These are phyloP conservation scores for Polyplosphaeria fusca DNA, from an alignment of 495 filamentous ascomycete species.

Conservation along the genomic window DNA sequence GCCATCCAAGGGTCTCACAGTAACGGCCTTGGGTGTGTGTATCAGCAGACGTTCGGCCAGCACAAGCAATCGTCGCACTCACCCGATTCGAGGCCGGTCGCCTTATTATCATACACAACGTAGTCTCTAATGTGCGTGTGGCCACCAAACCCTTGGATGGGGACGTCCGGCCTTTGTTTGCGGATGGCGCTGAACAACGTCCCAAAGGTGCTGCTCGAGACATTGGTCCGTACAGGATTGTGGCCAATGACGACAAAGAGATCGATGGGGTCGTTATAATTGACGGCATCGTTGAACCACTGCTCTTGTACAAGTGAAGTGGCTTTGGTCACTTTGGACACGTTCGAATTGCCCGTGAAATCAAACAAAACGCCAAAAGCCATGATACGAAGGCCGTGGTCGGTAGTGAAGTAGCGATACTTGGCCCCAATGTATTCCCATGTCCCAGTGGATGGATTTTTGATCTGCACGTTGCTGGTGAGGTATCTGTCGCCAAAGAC, in stretches of 20 bases:
- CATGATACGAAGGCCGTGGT: conserved; percentile 73
- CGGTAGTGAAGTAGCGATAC: conserved; percentile 82
- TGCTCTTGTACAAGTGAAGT: conserved; percentile 70
- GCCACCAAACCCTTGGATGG: conserved; percentile 91
- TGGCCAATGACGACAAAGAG: conserved; percentile 86
- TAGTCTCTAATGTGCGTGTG: conserved; percentile 90
- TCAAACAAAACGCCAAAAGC: conserved; percentile 94
- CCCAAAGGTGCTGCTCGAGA: conserved; percentile 61
- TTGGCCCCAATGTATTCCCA: conserved; percentile 74
- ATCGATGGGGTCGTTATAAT: conserved; percentile 68
- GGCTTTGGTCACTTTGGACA: conserved; percentile 77
- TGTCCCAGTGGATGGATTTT: conserved; percentile 63
- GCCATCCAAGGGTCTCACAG: conserved; percentile 56
- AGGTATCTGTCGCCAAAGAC: conserved; percentile 68
- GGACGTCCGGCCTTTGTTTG: conserved; percentile 66
- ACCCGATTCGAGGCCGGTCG: conserved; percentile 80
- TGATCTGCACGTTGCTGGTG: conserved; percentile 77
- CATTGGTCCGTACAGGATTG: conserved; percentile 66
- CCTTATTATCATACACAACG: conserved; percentile 71
- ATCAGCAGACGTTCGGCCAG: conserved; percentile 84
- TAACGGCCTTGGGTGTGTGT: conserved; percentile 57
- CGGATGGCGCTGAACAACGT: conserved; percentile 76
- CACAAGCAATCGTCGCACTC: conserved; percentile 90
- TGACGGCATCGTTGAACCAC: conserved; percentile 87
- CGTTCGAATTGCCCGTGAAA: conserved; percentile 83